A percentile compares a stretch with the other conserved stretches of the same genome.
Evolutionary conservation across 1,139 yeast species (phyloP).

Genomic region (Saccharomyces hybrid): DNA sequence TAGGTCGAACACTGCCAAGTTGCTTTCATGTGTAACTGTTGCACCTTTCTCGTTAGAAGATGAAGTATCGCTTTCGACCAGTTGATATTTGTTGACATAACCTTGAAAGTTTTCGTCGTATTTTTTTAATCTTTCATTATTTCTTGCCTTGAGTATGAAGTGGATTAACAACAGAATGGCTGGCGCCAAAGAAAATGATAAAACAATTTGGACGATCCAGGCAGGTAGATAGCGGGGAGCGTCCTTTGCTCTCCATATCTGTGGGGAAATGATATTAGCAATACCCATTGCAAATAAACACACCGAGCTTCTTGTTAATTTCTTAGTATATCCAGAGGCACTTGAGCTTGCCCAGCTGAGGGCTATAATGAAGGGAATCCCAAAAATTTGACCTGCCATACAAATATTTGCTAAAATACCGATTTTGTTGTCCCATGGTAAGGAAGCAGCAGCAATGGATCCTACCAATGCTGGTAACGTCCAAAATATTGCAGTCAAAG

Average conservation of each 20-base stretch:
- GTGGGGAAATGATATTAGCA: conserved; percentile 42
- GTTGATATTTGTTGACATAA: conserved; percentile 17
- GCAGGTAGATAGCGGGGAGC: conserved; percentile 42
- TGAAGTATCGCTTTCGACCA: conserved; percentile 31
- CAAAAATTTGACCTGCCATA: conserved; percentile 37
- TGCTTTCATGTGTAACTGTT: background rate
- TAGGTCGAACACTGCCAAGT: conserved; percentile 36
- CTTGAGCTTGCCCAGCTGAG: conserved; percentile 35
- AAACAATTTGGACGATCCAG: conserved; percentile 48
- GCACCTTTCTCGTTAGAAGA: conserved; percentile 29
- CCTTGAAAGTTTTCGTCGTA: conserved; percentile 6
- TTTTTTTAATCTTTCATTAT: conserved; percentile 29
- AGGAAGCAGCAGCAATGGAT: conserved; percentile 38
- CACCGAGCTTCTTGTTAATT: conserved; percentile 36
- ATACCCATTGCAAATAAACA: conserved; percentile 36
- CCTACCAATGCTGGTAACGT: conserved; percentile 40
- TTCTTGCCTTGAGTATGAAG: conserved; percentile 36
- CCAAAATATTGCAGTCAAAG: conserved; percentile 36
- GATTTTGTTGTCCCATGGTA: conserved; percentile 37
- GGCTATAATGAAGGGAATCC: conserved; percentile 39
- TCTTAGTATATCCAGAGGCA: conserved; percentile 40
- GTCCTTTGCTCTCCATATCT: conserved; percentile 37
- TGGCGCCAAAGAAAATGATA: conserved; percentile 41
- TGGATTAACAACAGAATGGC: conserved; percentile 35
- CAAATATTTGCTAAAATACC: conserved; percentile 40